Evolutionary conservation across 257 asterid genomes (phyloP).

Genomic region (Fraxinus pennsylvanica): DNA sequence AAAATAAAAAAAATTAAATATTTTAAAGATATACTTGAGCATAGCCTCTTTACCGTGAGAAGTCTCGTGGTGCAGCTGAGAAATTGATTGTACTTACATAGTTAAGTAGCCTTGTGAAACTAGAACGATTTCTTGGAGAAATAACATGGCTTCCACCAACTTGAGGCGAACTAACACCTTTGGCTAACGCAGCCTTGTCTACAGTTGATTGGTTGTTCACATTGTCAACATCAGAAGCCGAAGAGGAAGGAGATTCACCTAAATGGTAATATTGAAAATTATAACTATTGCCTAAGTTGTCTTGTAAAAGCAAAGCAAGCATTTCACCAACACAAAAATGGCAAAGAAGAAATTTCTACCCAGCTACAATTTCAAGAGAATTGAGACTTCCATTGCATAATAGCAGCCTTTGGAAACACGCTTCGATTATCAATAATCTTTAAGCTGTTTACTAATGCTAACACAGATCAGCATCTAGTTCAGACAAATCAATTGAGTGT

Average conservation of each 20-base stretch:
- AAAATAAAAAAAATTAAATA: background rate
- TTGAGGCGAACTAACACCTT: conserved; percentile 61
- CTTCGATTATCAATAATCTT: conserved; percentile 8
- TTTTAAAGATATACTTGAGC: background rate
- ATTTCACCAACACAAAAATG: conserved; percentile 15
- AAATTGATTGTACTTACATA: conserved; percentile 38
- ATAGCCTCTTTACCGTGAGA: background rate
- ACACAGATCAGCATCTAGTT: background rate
- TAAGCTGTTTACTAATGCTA: background rate
- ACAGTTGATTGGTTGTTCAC: conserved; percentile 69
- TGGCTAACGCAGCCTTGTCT: conserved; percentile 67
- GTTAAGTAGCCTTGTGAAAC: conserved; percentile 38
- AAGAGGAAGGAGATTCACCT: conserved; percentile 99
- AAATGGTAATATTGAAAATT: conserved; percentile 20
- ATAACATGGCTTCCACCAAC: conserved; percentile 44
- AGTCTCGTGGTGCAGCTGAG: conserved; percentile 11
- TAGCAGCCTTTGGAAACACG: conserved; percentile 5
- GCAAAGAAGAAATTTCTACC: conserved; percentile 13
- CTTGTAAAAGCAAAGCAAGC: background rate
- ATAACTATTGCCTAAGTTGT: conserved; percentile 14
- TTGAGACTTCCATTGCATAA: background rate
- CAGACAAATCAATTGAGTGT: background rate
- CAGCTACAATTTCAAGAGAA: background rate
- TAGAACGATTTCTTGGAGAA: conserved; percentile 40
- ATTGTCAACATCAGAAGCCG: conserved; percentile 97